Base-by-base conservation (phyloP, 1,284 basidiomycete genomes). In the Sanghuangporus sanghuang region DNA sequence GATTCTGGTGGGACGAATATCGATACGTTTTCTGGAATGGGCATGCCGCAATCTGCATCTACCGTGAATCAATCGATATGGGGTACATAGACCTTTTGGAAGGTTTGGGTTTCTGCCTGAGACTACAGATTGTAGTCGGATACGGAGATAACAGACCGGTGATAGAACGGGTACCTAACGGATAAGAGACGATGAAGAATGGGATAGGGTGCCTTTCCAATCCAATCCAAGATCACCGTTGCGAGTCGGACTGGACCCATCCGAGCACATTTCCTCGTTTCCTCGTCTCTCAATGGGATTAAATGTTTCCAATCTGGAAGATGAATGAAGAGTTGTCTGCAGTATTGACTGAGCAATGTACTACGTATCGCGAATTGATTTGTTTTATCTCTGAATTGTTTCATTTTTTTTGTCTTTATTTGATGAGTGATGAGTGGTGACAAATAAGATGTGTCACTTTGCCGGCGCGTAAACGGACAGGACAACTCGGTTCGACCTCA, bases 61-160 rank as follows among this genome's bases (percentile, higher is more conserved):
- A 16, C 49, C 32, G 44, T 59, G 6, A 21, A 59, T 32, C 44
- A 36, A 35, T 59, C 57, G 12, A 59, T 59, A 27, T 59, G 57
- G 57, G 44, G 44, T 9, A 59, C 57, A 16, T 59, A 42, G 14
- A 32, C 27, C 27, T 5, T 32, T 32, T 32, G 27, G 27, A 32
- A 32, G 27, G 27, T 32, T n/a, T 46, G 21, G 44, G 16, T 18
- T 18, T 7, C 12, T 7, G n/a, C 40, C 3, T 42, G n/a, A 12
- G 40, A 42, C 40, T 42, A 42, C 23, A 32, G 36, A 36, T 11
- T 21, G 39, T 44, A 27, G 57, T 44, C 27, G 27, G 9, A 36
- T 12, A n/a, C 44, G 44, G 21, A 46, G 44, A 46, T 18, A 7
- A 46, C 44, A 46, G 27, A 4, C 27, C 27, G 27, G 27, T 32